phyloP scores from a whole-genome alignment of 2,329 filamentous ascomycete species.

The Beauveria rudraprayagi region DNA sequence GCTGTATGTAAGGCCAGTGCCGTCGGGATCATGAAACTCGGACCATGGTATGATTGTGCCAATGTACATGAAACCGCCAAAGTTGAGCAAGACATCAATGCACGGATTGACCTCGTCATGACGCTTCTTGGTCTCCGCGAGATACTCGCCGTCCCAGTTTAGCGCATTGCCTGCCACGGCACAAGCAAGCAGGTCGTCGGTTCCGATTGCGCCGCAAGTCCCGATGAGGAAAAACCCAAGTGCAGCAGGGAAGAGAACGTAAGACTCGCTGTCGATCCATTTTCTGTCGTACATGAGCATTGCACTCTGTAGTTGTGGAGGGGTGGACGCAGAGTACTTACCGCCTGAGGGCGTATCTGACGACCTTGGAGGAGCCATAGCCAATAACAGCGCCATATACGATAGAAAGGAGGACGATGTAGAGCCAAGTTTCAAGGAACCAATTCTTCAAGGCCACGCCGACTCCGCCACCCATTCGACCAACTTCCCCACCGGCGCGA shows the following conservation, averaged over 20 bases:
- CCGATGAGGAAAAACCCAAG: conserved; percentile 50
- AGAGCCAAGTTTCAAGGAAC: conserved; percentile 52
- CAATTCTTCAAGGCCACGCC: conserved; percentile 46
- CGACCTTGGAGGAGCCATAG: conserved; percentile 34
- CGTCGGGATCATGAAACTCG: conserved; percentile 43
- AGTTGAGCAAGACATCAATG: conserved; percentile 51
- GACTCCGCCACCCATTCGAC: conserved; percentile 43
- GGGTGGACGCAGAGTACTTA: conserved; percentile 10
- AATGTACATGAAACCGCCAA: conserved; percentile 53
- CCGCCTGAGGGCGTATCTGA: conserved; percentile 35
- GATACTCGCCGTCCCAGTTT: conserved; percentile 56
- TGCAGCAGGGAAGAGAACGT: conserved; percentile 43
- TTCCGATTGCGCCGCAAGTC: conserved; percentile 48
- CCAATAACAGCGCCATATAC: conserved; percentile 46
- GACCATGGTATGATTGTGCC: conserved; percentile 48
- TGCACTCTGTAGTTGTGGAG: no score
- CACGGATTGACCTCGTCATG: conserved; percentile 54
- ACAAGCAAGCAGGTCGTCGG: conserved; percentile 53
- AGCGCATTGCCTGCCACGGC: conserved; percentile 51
- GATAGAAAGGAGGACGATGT: conserved; percentile 46
- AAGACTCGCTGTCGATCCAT: conserved; percentile 50
- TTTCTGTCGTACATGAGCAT: conserved; percentile 22
- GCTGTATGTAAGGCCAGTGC: conserved; percentile 43
- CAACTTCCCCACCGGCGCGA: conserved; percentile 29
- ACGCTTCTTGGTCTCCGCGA: conserved; percentile 44